Conservation (phyloP, 208 protist species). For the Trypanosoma melophagium region DNA sequence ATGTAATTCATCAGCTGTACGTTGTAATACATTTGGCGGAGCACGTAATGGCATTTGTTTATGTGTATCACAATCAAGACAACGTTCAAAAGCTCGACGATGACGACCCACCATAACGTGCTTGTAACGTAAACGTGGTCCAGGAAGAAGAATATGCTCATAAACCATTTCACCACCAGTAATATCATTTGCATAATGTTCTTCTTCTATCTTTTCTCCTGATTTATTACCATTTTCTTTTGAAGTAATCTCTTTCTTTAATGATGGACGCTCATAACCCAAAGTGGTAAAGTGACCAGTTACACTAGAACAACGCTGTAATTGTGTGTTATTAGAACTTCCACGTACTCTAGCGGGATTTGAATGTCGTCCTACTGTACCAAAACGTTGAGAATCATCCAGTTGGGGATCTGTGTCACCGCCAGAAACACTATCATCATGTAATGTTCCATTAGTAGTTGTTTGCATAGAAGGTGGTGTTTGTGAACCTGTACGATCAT, state of each 20-base stretch:
- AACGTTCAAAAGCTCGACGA: conserved; percentile 74
- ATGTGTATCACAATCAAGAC: conserved; percentile 84
- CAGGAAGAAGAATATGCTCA: conserved; percentile 73
- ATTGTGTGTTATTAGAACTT: background rate
- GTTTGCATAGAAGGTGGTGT: background rate
- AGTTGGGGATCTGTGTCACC: background rate
- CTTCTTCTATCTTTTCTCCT: background rate
- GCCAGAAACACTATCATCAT: background rate
- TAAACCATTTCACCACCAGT: conserved; percentile 35
- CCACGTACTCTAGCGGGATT: background rate
- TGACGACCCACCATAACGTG: conserved; percentile 44
- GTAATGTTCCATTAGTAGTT: background rate
- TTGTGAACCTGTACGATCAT: conserved; percentile 2
- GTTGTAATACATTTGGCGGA: conserved; percentile 61
- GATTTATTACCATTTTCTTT: conserved; percentile 2
- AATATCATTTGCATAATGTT: conserved; percentile 5
- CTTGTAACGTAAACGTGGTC: conserved; percentile 75
- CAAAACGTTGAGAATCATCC: background rate
- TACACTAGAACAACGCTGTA: conserved; percentile 20
- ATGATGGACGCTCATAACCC: conserved; percentile 14
- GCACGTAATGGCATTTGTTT: conserved; percentile 83
- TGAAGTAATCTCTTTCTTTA: background rate
- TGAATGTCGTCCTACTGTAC: background rate
- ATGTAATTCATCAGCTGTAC: conserved; percentile 76
- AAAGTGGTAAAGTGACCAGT: conserved; percentile 20